Evolutionary conservation across 257 asterid species (phyloP).

Genomic region (Gentiana dahurica): DNA sequence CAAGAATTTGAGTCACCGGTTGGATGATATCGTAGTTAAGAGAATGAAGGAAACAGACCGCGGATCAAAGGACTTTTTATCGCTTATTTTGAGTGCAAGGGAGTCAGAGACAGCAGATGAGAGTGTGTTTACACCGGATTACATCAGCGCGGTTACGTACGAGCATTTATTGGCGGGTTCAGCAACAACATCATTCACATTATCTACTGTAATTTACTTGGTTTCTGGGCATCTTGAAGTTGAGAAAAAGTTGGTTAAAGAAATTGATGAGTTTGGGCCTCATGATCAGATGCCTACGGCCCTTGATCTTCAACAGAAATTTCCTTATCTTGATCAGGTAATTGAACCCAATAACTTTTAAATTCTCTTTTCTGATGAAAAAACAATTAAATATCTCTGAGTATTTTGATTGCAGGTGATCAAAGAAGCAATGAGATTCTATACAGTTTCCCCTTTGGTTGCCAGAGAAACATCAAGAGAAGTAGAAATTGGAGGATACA

Average conservation of each 20-base stretch:
- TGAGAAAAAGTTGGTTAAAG: conserved; percentile 56
- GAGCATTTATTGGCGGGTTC: conserved; percentile 96
- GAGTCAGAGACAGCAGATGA: conserved; percentile 44
- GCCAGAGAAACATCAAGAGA: conserved; percentile 79
- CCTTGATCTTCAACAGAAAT: conserved; percentile 64
- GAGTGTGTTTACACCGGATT: conserved; percentile 59
- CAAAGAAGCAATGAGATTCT: conserved; percentile 93
- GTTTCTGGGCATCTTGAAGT: conserved; percentile 62
- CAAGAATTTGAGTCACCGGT: conserved; percentile 36
- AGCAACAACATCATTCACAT: conserved; percentile 80
- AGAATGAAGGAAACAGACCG: conserved; percentile 35
- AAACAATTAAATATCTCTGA: not conserved
- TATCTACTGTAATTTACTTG: conserved; percentile 59
- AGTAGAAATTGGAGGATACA: conserved; percentile 81
- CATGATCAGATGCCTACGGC: conserved; percentile 53
- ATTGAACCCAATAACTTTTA: not conserved
- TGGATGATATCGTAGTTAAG: conserved; percentile 52
- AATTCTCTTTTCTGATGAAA: no score
- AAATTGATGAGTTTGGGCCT: conserved; percentile 65
- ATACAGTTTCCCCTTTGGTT: conserved; percentile 76
- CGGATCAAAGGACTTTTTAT: conserved; percentile 59
- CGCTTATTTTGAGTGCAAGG: conserved; percentile 60
- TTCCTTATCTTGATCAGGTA: conserved; percentile 75
- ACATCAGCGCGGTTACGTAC: conserved; percentile 77
- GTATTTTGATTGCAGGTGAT: conserved; percentile 46